Evolutionary conservation across 768 basidiomycete genomes (phyloP), one percentile per base, ranked within the genome.

Genomic region (Suillus plorans): DNA sequence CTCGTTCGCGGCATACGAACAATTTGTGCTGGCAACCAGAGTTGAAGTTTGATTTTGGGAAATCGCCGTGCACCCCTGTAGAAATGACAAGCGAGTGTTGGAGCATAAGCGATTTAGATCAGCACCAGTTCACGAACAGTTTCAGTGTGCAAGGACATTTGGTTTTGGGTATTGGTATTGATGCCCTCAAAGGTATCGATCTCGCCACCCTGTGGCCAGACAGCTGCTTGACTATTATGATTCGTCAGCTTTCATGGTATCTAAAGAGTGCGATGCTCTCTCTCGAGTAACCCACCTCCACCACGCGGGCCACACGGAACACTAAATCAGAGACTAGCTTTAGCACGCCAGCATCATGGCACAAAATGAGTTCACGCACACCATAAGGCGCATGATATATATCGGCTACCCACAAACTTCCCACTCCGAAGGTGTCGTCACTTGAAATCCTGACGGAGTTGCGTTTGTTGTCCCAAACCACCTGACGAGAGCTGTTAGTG

Each of bases 131-230:
- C 63, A 73, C 80, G 31, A 64, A 82, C 84, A 0, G 84, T 74
- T 47, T 81, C 79, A 0, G 91, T 91, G 73, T 94, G 93, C 18
- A 94, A 78, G 0, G 93, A 85, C 82, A 90, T 86, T 72, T 90
- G 89, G 66, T 89, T 91, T 62, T 80, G 77, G 4, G 80, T 80
- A 49, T 83, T 83, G 58, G 83, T 72, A 75, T 95, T 95, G 67
- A 95, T 88, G 41, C 87, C 90, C 74, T 95, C 93, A 64, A 95
- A 85, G 12, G 89, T 90, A 74, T 95, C 94, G 66, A 91, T 89
- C 72, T 92, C 89, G 34, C 82, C 88, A 67, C 88, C 89, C 14
- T 73, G 72, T 3, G 89, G 89, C 89, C 89, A 90, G 22, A 76
- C 70, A 13, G 80, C 75, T 1, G 87, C 82, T 70, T 86, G 84